Evolutionary conservation across 73 alveolate species (phyloP).

Genomic region (Paraurostyla sp.): DNA sequence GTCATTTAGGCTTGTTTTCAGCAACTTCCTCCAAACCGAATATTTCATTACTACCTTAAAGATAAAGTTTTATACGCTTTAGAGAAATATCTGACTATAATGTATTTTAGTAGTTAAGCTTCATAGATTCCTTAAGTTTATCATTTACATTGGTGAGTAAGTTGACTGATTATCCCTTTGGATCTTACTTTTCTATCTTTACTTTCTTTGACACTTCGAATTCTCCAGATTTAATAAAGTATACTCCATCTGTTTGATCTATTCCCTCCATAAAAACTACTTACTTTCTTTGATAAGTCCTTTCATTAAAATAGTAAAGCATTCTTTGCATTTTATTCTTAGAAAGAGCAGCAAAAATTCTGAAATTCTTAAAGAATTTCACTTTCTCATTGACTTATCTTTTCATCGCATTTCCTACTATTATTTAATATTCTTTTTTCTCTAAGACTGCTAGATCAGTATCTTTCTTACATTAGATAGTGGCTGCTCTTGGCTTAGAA

Average conservation of each 20-base stretch:
- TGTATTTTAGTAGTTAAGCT: background rate
- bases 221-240: slow-evolving; percentile 70
- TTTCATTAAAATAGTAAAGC: slow-evolving; percentile 70
- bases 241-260: slow-evolving; percentile 57
- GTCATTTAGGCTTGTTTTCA: background rate
- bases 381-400: slow-evolving; percentile 66
- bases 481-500: slow-evolving; percentile 74
- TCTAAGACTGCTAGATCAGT: slow-evolving; percentile 64
- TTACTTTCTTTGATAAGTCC: slow-evolving; percentile 44
- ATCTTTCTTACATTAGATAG: slow-evolving; percentile 37
- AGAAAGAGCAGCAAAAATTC: slow-evolving; percentile 64
- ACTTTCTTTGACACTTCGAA: slow-evolving; percentile 66
- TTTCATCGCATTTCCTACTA: slow-evolving; percentile 66
- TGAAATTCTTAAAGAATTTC: slow-evolving; percentile 62
- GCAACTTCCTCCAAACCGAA: slow-evolving; percentile 58
- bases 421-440: slow-evolving; percentile 62
- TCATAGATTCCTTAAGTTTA: slow-evolving; percentile 21
- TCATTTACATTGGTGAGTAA: background rate
- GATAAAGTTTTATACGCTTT: slow-evolving; percentile 7
- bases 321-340: slow-evolving; percentile 67
- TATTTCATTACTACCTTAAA: slow-evolving; percentile 26
- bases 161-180: background rate
- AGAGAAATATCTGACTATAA: slow-evolving; percentile 5
- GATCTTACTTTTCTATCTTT: slow-evolving; percentile 5
- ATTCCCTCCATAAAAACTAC: slow-evolving; percentile 69